Evolutionary conservation across 2,329 filamentous ascomycete genomes (phyloP), one percentile per base, ranked within the genome.

Genomic region (Aspergillus nomiae): DNA sequence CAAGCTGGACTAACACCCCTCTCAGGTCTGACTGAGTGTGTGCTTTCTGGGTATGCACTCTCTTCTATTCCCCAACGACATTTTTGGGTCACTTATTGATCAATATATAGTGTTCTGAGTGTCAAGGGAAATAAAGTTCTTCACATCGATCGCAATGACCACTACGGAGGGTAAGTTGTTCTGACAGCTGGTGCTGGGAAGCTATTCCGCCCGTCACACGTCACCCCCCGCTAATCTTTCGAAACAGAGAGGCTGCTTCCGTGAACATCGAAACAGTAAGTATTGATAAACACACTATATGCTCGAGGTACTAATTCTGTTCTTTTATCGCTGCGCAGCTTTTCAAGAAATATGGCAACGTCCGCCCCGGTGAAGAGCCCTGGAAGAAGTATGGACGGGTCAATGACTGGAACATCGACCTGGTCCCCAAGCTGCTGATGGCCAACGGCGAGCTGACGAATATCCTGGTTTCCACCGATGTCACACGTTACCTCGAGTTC

Each of bases 391-490:
- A 97, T 80, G 94, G 94, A 73, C 91, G 95, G 64, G 85, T 89
- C 78, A 97, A 97, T 83, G 94, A 98, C 86, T 99, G 95, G 95
- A 98, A 97, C 85, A 96, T 99, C 81, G 96, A 99, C 78, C 87
- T 99, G 65, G 94, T 99, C 56, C 94, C 95, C 71, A 99, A 99
- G 86, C 90, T 99, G 75, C 88, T 99, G 80, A 98, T 99, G 94
- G 93, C 94, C 64, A 97, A 96, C 67, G 95, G 95, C 80, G 94
- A 99, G 83, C 86, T 99, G 77, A 98, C 94, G 78, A 98, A 98
- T 83, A 97, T 99, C 76, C 89, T 99, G 76, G 93, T 97, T 67
- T 97, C 94, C 58, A 98, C 94, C 81, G 93, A 97, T 72, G 91
- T 93, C 70, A 93, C 91, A 73, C 86, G 90, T 81, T 94, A 94